Percentiles rank a stretch among this genome's conserved stretches.
phyloP scores from a whole-genome alignment of 1,284 basidiomycete genomes.

The Trametes polyzona region DNA sequence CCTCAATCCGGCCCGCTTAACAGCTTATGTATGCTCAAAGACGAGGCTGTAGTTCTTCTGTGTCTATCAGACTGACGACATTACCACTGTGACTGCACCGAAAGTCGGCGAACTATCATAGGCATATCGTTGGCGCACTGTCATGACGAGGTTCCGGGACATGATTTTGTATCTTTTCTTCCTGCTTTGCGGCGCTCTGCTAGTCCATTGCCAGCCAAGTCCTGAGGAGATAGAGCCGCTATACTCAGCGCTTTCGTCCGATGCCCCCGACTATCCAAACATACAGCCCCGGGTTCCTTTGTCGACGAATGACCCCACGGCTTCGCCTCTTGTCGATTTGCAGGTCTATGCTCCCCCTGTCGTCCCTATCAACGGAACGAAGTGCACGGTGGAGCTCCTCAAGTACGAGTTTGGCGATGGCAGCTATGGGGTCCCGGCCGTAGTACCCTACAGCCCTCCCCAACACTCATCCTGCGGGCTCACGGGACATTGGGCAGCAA shows the following conservation, averaged over 20 bases:
- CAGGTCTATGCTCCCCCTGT: constrained; percentile 47
- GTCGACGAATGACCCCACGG: constrained; percentile 39
- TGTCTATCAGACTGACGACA: too few relatives aligned
- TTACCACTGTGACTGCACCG: too few relatives aligned
- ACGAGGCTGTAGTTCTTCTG: too few relatives aligned
- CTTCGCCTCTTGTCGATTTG: constrained; percentile 43
- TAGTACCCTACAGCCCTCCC: constrained; percentile 51
- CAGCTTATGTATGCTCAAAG: too few relatives aligned
- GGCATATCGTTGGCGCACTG: too few relatives aligned
- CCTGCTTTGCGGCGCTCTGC: neutral
- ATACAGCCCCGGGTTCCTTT: constrained; percentile 39
- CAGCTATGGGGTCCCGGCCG: constrained; percentile 15
- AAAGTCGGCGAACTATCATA: too few relatives aligned
- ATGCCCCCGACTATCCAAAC: constrained; percentile 9
- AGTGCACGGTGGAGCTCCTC: constrained; percentile 42
- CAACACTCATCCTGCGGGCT: constrained; percentile 57
- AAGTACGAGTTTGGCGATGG: constrained; percentile 38
- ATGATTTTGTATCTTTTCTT: neutral
- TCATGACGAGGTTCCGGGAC: neutral
- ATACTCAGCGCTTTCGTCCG: constrained; percentile 18
- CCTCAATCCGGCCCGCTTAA: too few relatives aligned
- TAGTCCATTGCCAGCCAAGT: constrained; percentile 1
- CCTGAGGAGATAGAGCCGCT: constrained; percentile 11
- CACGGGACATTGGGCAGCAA: constrained; percentile 66
- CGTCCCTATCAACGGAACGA: constrained; percentile 36